Evolutionary conservation across 176 grass and related monocot species (phyloP), one percentile per base, ranked within the genome.

Genomic region (Carex cristatella): DNA sequence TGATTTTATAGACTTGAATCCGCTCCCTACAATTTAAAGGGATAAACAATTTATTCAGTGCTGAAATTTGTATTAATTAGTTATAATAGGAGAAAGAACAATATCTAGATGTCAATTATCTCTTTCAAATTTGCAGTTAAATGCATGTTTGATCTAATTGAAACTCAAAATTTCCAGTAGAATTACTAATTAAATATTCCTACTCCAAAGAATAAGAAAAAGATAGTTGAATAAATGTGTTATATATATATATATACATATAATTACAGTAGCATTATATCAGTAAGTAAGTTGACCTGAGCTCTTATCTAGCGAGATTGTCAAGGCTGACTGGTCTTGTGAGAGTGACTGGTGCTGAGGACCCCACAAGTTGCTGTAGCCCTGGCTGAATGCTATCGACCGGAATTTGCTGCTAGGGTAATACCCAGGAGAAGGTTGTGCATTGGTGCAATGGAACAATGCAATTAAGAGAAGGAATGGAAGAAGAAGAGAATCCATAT

Each of bases 401-500:
- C 84, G 35, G 35, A 87, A 53, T 48, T 5, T 87, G 7, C 55
- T 59, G 12, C 91, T 93, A 1, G 91, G 91, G 62, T 73, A 87
- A 85, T 88, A 93, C 48, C 88, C 84, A 1, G 91, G 88, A 12
- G 91, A 90, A 76, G 88, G 91, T 79, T 90, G 91, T 11, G 72
- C 86, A 81, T 19, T 44, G 85, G 76, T 88, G 55, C 86, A 86
- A 71, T 42, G 81, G 30, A 78, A 16, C 63, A 87, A n/a, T 55
- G 46, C 35, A 13, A 86, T 61, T 32, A 87, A 76, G 56, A 87
- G 79, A 55, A 72, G 65, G 59, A 61, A 59, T 86, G 70, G 80
- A 14, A 60, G 64, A 12, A 88, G 63, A 28, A 85, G 84, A 11
- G 79, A 81, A 72, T 68, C 70, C 67, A 69, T 73, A 27, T 76